These are phyloP conservation scores for Termitomyces sp. DNA, from an alignment of 768 basidiomycete species.

Conservation along the genomic window DNA sequence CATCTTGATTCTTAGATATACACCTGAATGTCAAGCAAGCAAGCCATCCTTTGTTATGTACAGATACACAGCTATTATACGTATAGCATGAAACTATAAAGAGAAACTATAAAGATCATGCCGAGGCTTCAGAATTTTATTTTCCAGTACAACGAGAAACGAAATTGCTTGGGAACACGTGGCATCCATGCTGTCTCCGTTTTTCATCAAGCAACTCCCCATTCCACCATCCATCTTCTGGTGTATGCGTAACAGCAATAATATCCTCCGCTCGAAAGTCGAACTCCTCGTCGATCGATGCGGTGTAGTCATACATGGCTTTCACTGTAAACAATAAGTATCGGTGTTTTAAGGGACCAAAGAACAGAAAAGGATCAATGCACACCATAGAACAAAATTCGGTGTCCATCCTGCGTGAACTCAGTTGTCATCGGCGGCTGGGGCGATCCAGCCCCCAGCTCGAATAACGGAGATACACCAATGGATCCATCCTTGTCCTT, in stretches of 20 bases:
- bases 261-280: slow-evolving; percentile 94
- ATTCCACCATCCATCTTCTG: slow-evolving; percentile 98
- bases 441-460: background rate
- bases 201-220: slow-evolving; percentile 77
- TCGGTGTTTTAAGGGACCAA: background rate
- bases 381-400: slow-evolving; percentile 69
- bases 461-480: background rate
- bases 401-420: background rate
- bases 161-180: slow-evolving; percentile 88
- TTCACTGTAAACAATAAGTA: slow-evolving; percentile 49
- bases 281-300: slow-evolving; percentile 89
- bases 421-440: background rate
- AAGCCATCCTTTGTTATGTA: too few relatives aligned
- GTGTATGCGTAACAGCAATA: slow-evolving; percentile 90
- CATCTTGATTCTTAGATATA: background rate
- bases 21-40: background rate
- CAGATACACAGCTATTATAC: too few relatives aligned
- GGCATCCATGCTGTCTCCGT: slow-evolving; percentile 61
- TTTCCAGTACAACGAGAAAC: slow-evolving; percentile 26
- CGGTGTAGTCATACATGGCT: slow-evolving; percentile 83
- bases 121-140: background rate
- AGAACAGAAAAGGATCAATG: slow-evolving; percentile 9
- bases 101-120: background rate
- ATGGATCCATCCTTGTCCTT: background rate
- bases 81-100: too few relatives aligned